These are phyloP conservation scores for Gentiana macrophylla DNA, from an alignment of 257 asterid species.

Conservation along the genomic window DNA sequence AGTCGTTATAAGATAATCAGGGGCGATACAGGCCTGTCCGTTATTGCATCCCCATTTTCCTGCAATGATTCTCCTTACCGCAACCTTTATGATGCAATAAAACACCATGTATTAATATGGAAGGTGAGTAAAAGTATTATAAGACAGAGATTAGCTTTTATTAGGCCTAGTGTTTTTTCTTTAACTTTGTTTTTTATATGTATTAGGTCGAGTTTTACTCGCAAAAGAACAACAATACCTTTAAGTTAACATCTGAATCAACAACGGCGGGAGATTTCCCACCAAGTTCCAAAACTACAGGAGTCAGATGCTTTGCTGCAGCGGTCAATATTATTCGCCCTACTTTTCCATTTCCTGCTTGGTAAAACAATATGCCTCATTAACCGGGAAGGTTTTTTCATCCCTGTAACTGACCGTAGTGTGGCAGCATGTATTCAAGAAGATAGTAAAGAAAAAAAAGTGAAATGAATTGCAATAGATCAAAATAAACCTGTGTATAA, in stretches of 20 bases:
- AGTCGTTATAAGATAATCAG: constrained; percentile 75
- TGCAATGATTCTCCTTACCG: constrained; percentile 60
- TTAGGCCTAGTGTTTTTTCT: neutral
- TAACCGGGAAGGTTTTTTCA: too few species aligned
- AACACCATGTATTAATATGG: neutral
- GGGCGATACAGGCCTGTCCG: constrained; percentile 87
- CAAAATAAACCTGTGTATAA: constrained; percentile 47
- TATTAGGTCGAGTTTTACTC: neutral
- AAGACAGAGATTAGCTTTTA: neutral
- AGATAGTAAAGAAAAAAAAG: neutral
- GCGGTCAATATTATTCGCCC: constrained; percentile 77
- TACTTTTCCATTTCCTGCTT: constrained; percentile 59
- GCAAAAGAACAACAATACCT: constrained; percentile 24
- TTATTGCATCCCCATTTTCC: constrained; percentile 95
- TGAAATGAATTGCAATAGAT: neutral
- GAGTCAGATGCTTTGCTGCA: constrained; percentile 88
- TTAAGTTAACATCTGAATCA: constrained; percentile 51
- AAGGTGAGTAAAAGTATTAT: neutral
- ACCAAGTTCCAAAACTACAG: constrained; percentile 83
- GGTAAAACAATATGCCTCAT: neutral
- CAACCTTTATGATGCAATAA: constrained; percentile 36
- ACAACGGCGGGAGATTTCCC: constrained; percentile 78
- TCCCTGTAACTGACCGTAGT: too few species aligned
- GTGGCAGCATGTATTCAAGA: too few species aligned
- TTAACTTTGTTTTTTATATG: too few species aligned